A percentile compares a stretch with the other conserved stretches of the same genome.
Evolutionary conservation across 441 rosid genomes (phyloP).

Genomic region (Flueggea neowawraea): DNA sequence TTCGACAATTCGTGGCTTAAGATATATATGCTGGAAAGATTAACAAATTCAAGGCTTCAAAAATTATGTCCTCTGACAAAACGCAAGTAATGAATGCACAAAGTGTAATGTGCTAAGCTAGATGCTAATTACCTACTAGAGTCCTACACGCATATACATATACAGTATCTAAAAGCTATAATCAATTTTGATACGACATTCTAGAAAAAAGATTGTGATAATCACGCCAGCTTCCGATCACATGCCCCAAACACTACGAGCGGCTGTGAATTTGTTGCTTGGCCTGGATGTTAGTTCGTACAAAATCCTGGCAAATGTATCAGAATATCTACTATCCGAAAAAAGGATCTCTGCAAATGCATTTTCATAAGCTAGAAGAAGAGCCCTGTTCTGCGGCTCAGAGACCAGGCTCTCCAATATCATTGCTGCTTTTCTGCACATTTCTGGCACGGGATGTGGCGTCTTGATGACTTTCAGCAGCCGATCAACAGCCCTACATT

Average conservation of each 20-base stretch:
- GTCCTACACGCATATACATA: conserved; percentile 1
- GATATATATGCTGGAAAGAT: too few species aligned
- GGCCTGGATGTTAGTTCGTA: conserved; percentile 90
- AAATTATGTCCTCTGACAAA: too few species aligned
- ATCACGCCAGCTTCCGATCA: conserved; percentile 24
- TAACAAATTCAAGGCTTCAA: too few species aligned
- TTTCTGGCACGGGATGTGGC: conserved; percentile 94
- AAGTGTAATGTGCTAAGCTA: too few species aligned
- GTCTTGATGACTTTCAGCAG: conserved; percentile 74
- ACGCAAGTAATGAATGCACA: too few species aligned
- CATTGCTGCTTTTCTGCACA: conserved; percentile 94
- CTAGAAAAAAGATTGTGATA: not conserved
- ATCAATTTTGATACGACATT: conserved; percentile 2
- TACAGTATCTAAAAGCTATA: conserved; percentile 5
- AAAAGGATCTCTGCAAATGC: conserved; percentile 87
- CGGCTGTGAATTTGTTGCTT: conserved; percentile 76
- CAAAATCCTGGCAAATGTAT: conserved; percentile 85
- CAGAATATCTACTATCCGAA: conserved; percentile 78
- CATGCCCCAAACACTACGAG: conserved; percentile 98
- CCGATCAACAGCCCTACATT: conserved; percentile 86
- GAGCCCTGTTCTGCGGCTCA: conserved; percentile 83
- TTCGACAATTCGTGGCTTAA: too few species aligned
- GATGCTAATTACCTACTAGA: too few species aligned
- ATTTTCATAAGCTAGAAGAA: conserved; percentile 77
- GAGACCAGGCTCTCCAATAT: conserved; percentile 85